Base-by-base conservation (phyloP, 345 rosid genomes). In the sweet orange (Citrus sinensis) region DNA sequence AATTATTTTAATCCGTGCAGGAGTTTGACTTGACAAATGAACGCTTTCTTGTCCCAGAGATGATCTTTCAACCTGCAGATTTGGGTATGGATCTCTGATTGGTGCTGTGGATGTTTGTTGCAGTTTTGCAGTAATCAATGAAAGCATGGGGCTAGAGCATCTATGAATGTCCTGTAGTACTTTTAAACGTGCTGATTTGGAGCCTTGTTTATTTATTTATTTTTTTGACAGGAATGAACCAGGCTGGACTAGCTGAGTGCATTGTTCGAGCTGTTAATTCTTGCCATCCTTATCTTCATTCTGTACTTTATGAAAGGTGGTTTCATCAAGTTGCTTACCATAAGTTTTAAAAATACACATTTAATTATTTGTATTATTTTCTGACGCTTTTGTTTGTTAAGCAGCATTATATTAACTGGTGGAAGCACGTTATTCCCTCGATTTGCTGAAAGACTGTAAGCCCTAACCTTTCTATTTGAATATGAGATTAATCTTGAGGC, bases 191-290 rank as follows among this genome's bases (percentile, higher is more conserved):
- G 39, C 35, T 60, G 29, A 77, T 58, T 24, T 42, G 49, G 51
- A 34, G 65, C 58, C 2, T 3, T 13, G 0, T 32, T 32, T 32
- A 32, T 32, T 46, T 46, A 0, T 40, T 2, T 40, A 25, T 25
- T 0, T 72, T 1, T 54, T 71, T 67, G 80, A 24, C 89, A 93
- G 99, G 99, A 82, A 90, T 93, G 95, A 90, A 92, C 77, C 92
- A 95, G 89, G 99, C 98, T 54, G 99, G 99, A 82, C 90, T 95
- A 55, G 97, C 95, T 51, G 98, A 95, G 86, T 91, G 98, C 85
- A 91, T 95, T 77, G 98, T 95, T 51, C 92, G 99, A 84, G 90
- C 99, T 64, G 88, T 95, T 59, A 93, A 85, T 86, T 86, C 94
- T 46, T 93, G 99, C 79, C 96, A 92, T 77, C 83, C 97, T 65